phyloP scores from a whole-genome alignment of 495 filamentous ascomycete species.

The Tuber borchii region DNA sequence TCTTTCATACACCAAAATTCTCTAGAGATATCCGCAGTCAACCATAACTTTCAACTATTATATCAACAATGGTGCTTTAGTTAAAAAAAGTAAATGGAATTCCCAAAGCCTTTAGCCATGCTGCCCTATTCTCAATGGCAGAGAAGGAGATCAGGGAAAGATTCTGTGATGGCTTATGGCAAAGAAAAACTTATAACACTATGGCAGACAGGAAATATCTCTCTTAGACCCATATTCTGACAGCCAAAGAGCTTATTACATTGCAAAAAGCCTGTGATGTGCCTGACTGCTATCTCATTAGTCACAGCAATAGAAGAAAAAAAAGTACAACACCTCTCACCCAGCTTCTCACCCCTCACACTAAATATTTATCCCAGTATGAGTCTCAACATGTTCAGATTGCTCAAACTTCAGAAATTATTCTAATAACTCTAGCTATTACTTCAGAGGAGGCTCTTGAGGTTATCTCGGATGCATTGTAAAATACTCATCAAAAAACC shows the following conservation, averaged over 20 bases:
- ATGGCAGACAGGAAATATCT: neutral
- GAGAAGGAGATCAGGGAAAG: too few relatives aligned
- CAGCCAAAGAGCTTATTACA: neutral
- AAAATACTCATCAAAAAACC: neutral
- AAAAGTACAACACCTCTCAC: neutral
- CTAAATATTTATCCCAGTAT: neutral
- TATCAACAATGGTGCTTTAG: too few relatives aligned
- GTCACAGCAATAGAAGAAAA: neutral
- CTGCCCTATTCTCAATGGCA: too few relatives aligned
- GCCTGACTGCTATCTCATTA: neutral
- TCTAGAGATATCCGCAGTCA: slow-evolving; percentile 7
- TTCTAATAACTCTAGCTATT: neutral
- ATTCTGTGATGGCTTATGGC: too few relatives aligned
- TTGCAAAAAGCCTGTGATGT: neutral
- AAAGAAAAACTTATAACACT: neutral
- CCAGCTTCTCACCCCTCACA: neutral
- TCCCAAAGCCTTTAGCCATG: too few relatives aligned
- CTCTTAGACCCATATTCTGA: neutral
- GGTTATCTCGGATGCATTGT: neutral
- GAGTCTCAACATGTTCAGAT: neutral
- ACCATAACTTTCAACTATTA: neutral
- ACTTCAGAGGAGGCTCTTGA: neutral
- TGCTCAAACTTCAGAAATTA: neutral
- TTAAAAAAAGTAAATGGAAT: too few relatives aligned
- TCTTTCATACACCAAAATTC: neutral